phyloP scores from a whole-genome alignment of 257 asterid genomes.

The Mitragyna speciosa region DNA sequence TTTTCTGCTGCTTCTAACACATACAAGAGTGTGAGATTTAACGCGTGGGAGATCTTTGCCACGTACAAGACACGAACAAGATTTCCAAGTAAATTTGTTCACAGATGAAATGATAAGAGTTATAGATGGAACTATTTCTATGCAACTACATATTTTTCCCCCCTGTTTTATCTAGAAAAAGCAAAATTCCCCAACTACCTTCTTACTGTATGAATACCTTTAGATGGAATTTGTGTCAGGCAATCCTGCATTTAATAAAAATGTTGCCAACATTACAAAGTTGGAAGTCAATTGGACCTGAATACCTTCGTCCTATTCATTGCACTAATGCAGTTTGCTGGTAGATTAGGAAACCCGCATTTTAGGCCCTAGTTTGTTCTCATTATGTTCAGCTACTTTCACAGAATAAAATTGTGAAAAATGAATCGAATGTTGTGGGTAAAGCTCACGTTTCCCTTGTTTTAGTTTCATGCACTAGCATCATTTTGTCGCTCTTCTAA shows the following conservation, averaged over 20 bases:
- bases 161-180: too few species aligned
- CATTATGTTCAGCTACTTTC: too few species aligned
- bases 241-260: neutral
- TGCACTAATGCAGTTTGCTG: neutral
- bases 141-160: neutral
- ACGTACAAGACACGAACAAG: neutral
- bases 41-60: neutral
- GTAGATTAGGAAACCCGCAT: neutral
- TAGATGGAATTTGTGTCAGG: neutral
- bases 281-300: neutral
- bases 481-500: neutral
- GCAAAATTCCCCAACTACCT: neutral
- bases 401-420: neutral
- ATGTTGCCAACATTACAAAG: neutral
- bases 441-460: neutral
- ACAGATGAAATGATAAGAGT: neutral
- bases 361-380: neutral
- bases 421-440: neutral
- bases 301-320: neutral
- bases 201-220: neutral
- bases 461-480: neutral
- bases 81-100: neutral
- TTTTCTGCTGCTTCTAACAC: conserved; percentile 12
- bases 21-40: neutral
- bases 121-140: neutral